These are phyloP conservation scores for Akanthomyces uredinophilus DNA, from an alignment of 2,329 filamentous ascomycete genomes.

Conservation along the genomic window DNA sequence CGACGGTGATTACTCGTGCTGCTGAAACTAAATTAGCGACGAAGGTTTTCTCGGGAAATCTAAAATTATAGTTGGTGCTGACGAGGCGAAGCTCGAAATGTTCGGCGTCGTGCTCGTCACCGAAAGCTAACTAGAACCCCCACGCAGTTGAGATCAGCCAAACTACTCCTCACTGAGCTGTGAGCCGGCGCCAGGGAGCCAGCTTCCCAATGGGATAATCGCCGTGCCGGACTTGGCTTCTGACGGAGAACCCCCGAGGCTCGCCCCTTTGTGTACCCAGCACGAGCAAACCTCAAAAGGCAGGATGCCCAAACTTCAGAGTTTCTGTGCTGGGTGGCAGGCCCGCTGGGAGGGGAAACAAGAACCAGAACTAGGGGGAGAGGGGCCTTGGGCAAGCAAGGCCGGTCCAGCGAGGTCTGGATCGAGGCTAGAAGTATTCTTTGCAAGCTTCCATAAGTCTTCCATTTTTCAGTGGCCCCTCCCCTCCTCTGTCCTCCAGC, in stretches of 20 bases:
- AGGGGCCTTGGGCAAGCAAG: not conserved
- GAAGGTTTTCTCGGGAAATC: not conserved
- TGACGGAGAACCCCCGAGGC: too few species aligned
- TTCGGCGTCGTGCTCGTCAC: too few species aligned
- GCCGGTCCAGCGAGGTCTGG: not conserved
- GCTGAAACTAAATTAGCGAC: too few species aligned
- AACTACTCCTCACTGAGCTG: too few species aligned
- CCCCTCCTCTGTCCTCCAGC: not conserved
- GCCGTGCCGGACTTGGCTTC: too few species aligned
- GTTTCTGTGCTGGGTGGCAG: not conserved
- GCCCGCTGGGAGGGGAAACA: not conserved
- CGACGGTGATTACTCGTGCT: not conserved
- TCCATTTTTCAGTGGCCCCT: not conserved
- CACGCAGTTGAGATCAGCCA: too few species aligned
- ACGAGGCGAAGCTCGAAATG: too few species aligned
- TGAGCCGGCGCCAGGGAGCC: too few species aligned
- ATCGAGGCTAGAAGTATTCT: constrained; percentile 8
- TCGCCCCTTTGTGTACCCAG: not conserved
- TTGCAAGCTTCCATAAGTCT: constrained; percentile 3
- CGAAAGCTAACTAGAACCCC: too few species aligned
- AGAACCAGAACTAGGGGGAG: too few species aligned
- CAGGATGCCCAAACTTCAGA: constrained; percentile 6
- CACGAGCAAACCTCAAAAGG: not conserved
- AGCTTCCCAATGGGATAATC: too few species aligned
- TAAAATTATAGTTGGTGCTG: not conserved